Conservation (phyloP, 257 asterid species). For the Echites panduratus region DNA sequence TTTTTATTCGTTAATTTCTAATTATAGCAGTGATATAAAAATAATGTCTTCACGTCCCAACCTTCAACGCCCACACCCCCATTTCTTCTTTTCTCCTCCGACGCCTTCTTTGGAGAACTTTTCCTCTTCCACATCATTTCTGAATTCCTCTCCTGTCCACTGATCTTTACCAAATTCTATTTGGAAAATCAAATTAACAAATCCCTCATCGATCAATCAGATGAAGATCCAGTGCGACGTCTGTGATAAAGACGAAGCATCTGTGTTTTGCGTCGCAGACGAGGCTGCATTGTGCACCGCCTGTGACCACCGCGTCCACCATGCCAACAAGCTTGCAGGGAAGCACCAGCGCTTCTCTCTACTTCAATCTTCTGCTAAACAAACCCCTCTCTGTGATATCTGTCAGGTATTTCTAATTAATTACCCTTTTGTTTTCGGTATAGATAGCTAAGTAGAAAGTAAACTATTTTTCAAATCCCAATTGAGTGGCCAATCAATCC, state of each 20-base stretch:
- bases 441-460: too few species aligned
- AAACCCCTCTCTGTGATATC: slow-evolving; percentile 68
- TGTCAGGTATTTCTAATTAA: slow-evolving; percentile 50
- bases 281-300: slow-evolving; percentile 84
- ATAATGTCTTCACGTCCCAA: slow-evolving; percentile 8
- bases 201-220: not conserved
- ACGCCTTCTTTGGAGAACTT: not conserved
- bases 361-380: slow-evolving; percentile 54
- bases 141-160: not conserved
- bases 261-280: slow-evolving; percentile 70
- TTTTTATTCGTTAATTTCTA: slow-evolving; percentile 20
- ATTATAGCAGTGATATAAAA: slow-evolving; percentile 15
- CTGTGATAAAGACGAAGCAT: slow-evolving; percentile 61
- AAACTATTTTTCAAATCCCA: too few species aligned
- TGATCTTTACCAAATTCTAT: not conserved
- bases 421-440: not conserved
- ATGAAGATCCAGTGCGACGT: slow-evolving; percentile 98
- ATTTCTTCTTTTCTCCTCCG: slow-evolving; percentile 11
- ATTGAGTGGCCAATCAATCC: too few species aligned
- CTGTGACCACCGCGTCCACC: slow-evolving; percentile 96
- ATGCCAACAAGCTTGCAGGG: slow-evolving; percentile 87
- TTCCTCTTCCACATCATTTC: not conserved
- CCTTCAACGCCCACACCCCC: slow-evolving; percentile 15
- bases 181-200: not conserved
- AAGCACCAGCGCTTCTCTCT: slow-evolving; percentile 80